phyloP scores from a whole-genome alignment of 768 basidiomycete genomes.

The Phlebiopsis flavidoalba region DNA sequence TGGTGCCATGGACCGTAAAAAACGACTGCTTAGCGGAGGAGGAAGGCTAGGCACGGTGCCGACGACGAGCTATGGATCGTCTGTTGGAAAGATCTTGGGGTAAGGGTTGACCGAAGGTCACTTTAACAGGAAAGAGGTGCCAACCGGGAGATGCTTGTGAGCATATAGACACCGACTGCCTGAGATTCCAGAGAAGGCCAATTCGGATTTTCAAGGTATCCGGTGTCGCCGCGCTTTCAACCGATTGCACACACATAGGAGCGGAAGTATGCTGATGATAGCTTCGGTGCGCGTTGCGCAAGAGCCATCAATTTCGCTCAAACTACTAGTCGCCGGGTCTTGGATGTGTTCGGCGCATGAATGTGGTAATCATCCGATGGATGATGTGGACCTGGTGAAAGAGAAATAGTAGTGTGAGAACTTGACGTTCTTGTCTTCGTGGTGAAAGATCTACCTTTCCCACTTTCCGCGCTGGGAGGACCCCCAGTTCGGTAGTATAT shows the following conservation, averaged over 20 bases:
- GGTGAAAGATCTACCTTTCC: conserved; percentile 36
- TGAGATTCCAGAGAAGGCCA: conserved; percentile 55
- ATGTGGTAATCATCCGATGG: conserved; percentile 43
- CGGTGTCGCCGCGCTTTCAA: conserved; percentile 30
- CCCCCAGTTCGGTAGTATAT: conserved; percentile 31
- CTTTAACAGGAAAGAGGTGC: conserved; percentile 48
- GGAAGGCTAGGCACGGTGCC: no score
- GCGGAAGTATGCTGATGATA: conserved; percentile 30
- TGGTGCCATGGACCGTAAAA: conserved; percentile 25
- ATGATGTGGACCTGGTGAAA: conserved; percentile 41
- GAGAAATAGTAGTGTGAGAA: not conserved
- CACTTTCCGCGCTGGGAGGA: no score
- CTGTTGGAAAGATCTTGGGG: conserved; percentile 22
- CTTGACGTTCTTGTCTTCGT: not conserved
- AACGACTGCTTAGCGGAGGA: conserved; percentile 18
- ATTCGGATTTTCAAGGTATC: conserved; percentile 38
- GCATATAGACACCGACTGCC: no score
- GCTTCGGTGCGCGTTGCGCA: conserved; percentile 7
- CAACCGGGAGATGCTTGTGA: conserved; percentile 38
- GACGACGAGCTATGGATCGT: no score
- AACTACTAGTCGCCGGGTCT: conserved; percentile 19
- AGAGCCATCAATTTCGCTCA: conserved; percentile 15
- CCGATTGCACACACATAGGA: conserved; percentile 47
- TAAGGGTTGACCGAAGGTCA: conserved; percentile 26
- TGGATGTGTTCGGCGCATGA: conserved; percentile 23